Evolutionary conservation across 1,284 basidiomycete species (phyloP).

Genomic region (Phlebopus sp.): DNA sequence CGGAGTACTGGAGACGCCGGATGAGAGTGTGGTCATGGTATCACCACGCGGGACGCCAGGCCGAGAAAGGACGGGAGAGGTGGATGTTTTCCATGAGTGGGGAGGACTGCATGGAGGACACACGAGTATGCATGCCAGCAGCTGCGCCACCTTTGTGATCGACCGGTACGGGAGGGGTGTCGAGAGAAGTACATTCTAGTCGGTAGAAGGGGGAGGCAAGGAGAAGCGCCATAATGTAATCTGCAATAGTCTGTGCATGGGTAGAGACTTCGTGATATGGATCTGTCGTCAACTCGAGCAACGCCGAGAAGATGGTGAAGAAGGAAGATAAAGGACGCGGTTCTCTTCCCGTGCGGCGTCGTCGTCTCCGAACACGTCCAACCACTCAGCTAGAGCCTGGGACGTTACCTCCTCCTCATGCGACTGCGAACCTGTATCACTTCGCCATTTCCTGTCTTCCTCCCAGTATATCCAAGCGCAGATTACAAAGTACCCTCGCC

Average conservation of each 20-base stretch:
- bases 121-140: slow-evolving; percentile 45
- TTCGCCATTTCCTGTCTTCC: slow-evolving; percentile 66
- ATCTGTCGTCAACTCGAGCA: slow-evolving; percentile 91
- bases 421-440: slow-evolving; percentile 29
- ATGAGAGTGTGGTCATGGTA: slow-evolving; percentile 59
- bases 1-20: slow-evolving; percentile 62
- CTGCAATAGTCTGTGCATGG: slow-evolving; percentile 87
- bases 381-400: slow-evolving; percentile 77
- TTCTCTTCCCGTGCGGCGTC: slow-evolving; percentile 73
- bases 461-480: slow-evolving; percentile 97
- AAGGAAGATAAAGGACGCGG: slow-evolving; percentile 85
- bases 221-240: slow-evolving; percentile 89
- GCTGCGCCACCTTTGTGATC: slow-evolving; percentile 27
- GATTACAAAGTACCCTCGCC: slow-evolving; percentile 93
- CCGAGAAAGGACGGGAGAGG: slow-evolving; percentile 40
- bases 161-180: slow-evolving; percentile 42
- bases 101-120: slow-evolving; percentile 50
- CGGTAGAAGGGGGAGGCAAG: slow-evolving; percentile 84
- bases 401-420: slow-evolving; percentile 66
- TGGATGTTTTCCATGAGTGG: slow-evolving; percentile 31
- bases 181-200: slow-evolving; percentile 64
- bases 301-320: slow-evolving; percentile 88
- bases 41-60: slow-evolving; percentile 56
- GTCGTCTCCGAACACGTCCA: slow-evolving; percentile 64
- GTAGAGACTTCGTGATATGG: slow-evolving; percentile 91